These are phyloP conservation scores for Neophaeococcomyces aloes DNA, from an alignment of 2,329 filamentous ascomycete genomes.

Conservation along the genomic window DNA sequence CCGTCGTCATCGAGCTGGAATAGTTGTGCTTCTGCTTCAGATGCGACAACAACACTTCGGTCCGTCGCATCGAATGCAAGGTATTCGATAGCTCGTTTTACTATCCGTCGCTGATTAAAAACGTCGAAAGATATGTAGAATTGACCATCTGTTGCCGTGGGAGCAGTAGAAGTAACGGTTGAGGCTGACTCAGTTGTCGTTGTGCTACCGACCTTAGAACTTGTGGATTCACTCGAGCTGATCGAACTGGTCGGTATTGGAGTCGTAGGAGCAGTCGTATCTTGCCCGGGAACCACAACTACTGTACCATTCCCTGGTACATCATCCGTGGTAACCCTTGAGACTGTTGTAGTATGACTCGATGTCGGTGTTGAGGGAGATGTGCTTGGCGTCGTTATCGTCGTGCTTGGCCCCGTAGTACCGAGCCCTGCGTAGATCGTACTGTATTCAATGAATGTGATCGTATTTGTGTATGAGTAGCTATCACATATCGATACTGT, in stretches of 20 bases:
- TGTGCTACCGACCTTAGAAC: too few relatives aligned
- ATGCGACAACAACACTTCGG: not conserved
- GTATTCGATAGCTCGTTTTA: not conserved
- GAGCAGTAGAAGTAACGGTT: not conserved
- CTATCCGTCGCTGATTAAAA: not conserved
- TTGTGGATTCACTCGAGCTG: too few relatives aligned
- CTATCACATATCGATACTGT: conserved; percentile 5
- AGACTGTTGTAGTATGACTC: conserved; percentile 28
- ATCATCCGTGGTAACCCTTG: conserved; percentile 33
- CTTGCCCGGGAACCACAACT: not conserved
- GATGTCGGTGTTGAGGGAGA: not conserved
- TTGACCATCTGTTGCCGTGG: not conserved
- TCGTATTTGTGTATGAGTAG: conserved; percentile 12
- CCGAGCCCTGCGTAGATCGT: not conserved
- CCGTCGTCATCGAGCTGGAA: not conserved
- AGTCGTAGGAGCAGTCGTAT: not conserved
- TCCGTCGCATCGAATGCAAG: not conserved
- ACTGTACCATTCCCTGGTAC: conserved; percentile 4
- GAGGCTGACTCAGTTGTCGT: conserved; percentile 2
- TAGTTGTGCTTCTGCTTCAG: not conserved
- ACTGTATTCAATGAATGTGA: conserved; percentile 4
- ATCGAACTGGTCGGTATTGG: conserved; percentile 1
- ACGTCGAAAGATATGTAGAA: not conserved
- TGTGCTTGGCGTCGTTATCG: not conserved
- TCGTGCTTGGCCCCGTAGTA: not conserved